Evolutionary conservation across 176 grass and related monocot species (phyloP).

Genomic region (Melocanna baccifera): DNA sequence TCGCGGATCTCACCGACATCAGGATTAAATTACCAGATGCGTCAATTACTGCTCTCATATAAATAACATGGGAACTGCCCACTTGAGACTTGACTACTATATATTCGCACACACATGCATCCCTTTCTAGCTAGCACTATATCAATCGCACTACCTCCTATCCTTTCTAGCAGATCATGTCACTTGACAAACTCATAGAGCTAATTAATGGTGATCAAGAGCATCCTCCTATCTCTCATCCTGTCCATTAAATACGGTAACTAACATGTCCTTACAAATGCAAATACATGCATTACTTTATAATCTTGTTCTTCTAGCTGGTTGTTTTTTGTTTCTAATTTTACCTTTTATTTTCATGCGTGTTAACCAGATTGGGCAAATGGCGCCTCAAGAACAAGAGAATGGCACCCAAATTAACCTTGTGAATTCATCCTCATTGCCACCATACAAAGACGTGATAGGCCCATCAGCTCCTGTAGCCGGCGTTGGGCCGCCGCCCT

Average conservation of each 20-base stretch:
- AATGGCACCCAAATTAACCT: constrained; percentile 12
- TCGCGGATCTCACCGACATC: too few species aligned
- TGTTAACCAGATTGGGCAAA: background rate
- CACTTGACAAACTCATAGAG: background rate
- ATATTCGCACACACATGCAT: background rate
- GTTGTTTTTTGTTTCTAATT: background rate
- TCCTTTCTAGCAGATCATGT: too few species aligned
- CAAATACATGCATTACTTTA: too few species aligned
- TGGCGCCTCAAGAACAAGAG: background rate
- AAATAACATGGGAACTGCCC: too few species aligned
- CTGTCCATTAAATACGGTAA: constrained; percentile 19
- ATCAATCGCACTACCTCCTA: too few species aligned
- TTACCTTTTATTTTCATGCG: background rate
- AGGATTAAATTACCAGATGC: too few species aligned
- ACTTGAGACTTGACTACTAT: background rate
- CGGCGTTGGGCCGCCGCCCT: constrained; percentile 3
- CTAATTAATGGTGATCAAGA: constrained; percentile 15
- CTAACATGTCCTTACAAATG: background rate
- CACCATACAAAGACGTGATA: constrained; percentile 34
- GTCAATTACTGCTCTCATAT: too few species aligned
- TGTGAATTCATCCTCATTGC: constrained; percentile 21
- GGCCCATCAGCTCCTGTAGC: background rate
- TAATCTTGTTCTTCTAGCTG: too few species aligned
- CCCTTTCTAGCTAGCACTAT: constrained; percentile 6
- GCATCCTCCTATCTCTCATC: constrained; percentile 11